Evolutionary conservation across 2,329 filamentous ascomycete species (phyloP).

Genomic region (Verticillium nonalfalfae): DNA sequence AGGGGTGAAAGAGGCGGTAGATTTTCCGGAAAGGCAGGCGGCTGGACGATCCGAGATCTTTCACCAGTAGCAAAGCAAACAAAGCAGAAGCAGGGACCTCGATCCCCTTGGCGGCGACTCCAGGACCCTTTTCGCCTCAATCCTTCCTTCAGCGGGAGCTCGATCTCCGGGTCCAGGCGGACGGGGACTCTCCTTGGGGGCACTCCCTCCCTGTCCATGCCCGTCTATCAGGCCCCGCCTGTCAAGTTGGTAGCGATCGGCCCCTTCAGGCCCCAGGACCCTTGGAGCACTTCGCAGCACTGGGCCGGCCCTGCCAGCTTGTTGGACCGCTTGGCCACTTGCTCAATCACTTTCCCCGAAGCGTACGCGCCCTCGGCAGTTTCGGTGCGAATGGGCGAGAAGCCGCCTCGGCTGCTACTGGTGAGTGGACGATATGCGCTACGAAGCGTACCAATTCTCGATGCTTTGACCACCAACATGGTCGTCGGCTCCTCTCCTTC

Average conservation of each 20-base stretch:
- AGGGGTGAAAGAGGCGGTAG: background rate
- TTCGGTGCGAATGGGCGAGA: slow-evolving; percentile 1
- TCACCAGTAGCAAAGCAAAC: background rate
- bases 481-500: background rate
- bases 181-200: background rate
- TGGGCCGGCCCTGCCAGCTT: background rate
- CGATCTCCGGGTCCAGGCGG: background rate
- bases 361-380: background rate
- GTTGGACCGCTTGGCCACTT: background rate
- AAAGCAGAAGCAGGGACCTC: background rate
- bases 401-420: background rate
- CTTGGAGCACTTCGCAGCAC: background rate
- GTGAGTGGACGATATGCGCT: background rate
- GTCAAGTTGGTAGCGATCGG: background rate
- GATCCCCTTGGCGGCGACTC: background rate
- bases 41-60: background rate
- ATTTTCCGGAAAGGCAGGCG: background rate
- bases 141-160: background rate
- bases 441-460: background rate
- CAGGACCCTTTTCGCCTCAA: background rate
- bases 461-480: background rate
- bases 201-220: background rate
- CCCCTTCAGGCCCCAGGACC: background rate
- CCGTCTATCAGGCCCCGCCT: background rate
- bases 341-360: background rate